These are phyloP conservation scores for Agrocybe chaxingu DNA, from an alignment of 768 basidiomycete genomes.

Conservation along the genomic window DNA sequence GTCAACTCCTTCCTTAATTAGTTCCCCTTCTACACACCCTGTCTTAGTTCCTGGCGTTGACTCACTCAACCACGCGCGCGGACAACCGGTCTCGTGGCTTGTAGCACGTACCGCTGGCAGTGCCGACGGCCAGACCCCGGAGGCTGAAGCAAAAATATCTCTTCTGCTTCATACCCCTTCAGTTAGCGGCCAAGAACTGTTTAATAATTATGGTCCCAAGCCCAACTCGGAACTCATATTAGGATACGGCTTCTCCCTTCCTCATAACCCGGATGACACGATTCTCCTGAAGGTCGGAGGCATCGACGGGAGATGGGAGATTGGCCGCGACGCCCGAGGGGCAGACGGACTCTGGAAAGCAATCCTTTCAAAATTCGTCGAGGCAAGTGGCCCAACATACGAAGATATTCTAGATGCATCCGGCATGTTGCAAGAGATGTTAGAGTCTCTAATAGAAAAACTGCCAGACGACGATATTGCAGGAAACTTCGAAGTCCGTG, in stretches of 20 bases:
- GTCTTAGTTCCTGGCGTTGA: slow-evolving; percentile 88
- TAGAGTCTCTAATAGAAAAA: slow-evolving; percentile 42
- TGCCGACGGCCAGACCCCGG: slow-evolving; percentile 4
- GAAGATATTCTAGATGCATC: slow-evolving; percentile 72
- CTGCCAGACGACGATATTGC: slow-evolving; percentile 37
- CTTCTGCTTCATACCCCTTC: slow-evolving; percentile 53
- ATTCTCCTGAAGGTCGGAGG: slow-evolving; percentile 78
- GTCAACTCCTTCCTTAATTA: slow-evolving; percentile 45
- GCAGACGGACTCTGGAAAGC: slow-evolving; percentile 61
- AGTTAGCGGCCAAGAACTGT: slow-evolving; percentile 51
- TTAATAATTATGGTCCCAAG: slow-evolving; percentile 93
- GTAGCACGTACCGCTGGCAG: slow-evolving; percentile 37
- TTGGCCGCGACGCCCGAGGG: slow-evolving; percentile 54
- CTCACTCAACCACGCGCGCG: slow-evolving; percentile 80
- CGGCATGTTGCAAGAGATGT: slow-evolving; percentile 65
- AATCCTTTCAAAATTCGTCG: slow-evolving; percentile 33
- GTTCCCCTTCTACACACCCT: slow-evolving; percentile 56
- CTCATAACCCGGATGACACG: slow-evolving; percentile 81
- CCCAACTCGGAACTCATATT: slow-evolving; percentile 87
- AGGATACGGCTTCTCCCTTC: slow-evolving; percentile 86
- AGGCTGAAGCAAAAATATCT: slow-evolving; percentile 43
- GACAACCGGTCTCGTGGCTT: slow-evolving; percentile 80
- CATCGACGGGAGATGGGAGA: slow-evolving; percentile 51
- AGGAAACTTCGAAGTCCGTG: slow-evolving; percentile 32
- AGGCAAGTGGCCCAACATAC: slow-evolving; percentile 28